Evolutionary conservation across 495 filamentous ascomycete genomes (phyloP), one percentile per base, ranked within the genome.

Genomic region (Ramalina peruviana): DNA sequence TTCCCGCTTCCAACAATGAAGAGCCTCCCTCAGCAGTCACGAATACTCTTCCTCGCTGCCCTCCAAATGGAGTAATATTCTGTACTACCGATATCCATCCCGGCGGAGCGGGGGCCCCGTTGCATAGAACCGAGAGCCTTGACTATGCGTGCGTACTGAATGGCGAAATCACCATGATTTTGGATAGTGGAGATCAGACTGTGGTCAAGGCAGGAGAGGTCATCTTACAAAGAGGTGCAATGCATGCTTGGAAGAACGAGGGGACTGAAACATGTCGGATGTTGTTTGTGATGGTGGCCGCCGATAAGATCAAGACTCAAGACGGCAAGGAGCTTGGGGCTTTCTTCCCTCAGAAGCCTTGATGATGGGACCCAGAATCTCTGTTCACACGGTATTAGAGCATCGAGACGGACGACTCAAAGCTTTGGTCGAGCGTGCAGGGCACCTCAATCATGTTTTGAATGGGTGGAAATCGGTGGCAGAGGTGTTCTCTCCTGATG

Each of bases 41-140:
- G 13, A 49, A 56, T 1, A 54, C 50, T 9, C 41, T 64, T 4
- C 65, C 64, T 9, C 60, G 60, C 15, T 55, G 49, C 6, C 54
- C 59, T 20, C 56, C 56, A 1, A 19, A 43, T 1, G 63, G 65
- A 20, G 53, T 60, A 25, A 52, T 45, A 0, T 67, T 66, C 53
- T 50, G 63, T 21, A 46, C 40, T 49, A 51, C 60, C 17, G 48
- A 55, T 15, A 54, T 64, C 50, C 47, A 60, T 16, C 49, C 62
- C 3, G 54, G 54, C 9, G 46, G 39, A 19, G 49, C 46, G 7
- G 53, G 38, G 45, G 55, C 46, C 3, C 65, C 61, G 0, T 62
- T 68, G 62, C 65, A 68, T 38, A 61, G 64, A 12, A 67, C 65
- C 1, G 13, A 56, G 43, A 67, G 53, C 40, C 20, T 62, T 11